These are phyloP conservation scores for Blastocystis sp. DNA, from an alignment of 352 stramenopile genomes.

Conservation along the genomic window DNA sequence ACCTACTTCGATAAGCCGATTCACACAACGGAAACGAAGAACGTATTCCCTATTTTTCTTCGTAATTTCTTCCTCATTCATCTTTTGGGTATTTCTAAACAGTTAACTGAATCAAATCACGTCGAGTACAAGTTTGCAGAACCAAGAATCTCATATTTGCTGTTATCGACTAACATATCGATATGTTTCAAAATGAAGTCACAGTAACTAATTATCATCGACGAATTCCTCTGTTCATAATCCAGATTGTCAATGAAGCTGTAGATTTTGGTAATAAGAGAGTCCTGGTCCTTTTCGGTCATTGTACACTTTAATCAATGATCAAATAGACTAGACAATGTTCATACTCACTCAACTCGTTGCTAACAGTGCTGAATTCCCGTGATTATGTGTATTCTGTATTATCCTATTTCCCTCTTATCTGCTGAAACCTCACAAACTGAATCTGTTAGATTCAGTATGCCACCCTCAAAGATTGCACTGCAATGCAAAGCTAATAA, in stretches of 20 bases:
- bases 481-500: constrained; percentile 25
- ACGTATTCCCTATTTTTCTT: background rate
- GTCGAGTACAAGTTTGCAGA: background rate
- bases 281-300: background rate
- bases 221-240: background rate
- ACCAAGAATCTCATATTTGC: constrained; percentile 12
- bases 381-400: background rate
- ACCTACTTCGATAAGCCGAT: constrained; percentile 9
- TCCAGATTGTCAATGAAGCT: constrained; percentile 1
- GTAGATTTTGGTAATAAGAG: constrained; percentile 19
- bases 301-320: background rate
- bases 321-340: background rate
- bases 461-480: background rate
- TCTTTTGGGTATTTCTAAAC: background rate
- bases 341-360: background rate
- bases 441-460: background rate
- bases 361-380: background rate
- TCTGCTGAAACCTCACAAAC: background rate
- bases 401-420: background rate
- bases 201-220: background rate
- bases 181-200: constrained; percentile 7
- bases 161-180: constrained; percentile 1
- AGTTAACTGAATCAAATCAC: background rate
- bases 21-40: constrained; percentile 7
- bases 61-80: background rate